These are phyloP conservation scores for Dryas integrifolia DNA, from an alignment of 331 rosid genomes.

Conservation along the genomic window DNA sequence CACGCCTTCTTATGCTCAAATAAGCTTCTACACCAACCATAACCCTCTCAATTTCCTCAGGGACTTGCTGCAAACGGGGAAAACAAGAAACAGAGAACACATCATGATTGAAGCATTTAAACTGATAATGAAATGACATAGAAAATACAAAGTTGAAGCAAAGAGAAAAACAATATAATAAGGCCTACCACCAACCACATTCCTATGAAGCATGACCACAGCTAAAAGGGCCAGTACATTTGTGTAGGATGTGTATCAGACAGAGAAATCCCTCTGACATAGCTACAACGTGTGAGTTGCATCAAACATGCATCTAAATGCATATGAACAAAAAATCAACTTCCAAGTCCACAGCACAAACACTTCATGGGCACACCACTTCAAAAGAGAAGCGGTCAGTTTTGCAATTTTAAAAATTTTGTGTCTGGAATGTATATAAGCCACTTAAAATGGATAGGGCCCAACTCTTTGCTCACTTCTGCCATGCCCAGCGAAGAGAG, in stretches of 20 bases:
- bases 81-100: not conserved
- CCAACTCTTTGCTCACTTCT: not conserved
- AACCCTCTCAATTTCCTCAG: conserved; percentile 94
- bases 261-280: not conserved
- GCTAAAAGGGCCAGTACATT: not conserved
- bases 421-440: not conserved
- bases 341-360: not conserved
- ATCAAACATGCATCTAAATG: not conserved
- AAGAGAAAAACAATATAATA: not conserved
- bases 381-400: not conserved
- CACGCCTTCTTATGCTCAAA: conserved; percentile 82
- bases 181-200: not conserved
- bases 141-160: not conserved
- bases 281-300: not conserved
- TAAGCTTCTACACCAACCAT: conserved; percentile 92
- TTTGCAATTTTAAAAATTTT: not conserved
- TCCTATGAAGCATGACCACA: conserved; percentile 3
- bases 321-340: not conserved
- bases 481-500: not conserved
- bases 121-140: not conserved
- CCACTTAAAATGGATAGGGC: not conserved
- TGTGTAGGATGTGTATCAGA: not conserved
- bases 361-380: not conserved
- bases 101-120: not conserved
- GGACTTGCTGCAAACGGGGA: conserved; percentile 75